These are phyloP conservation scores for Globisporangium polare DNA, from an alignment of 352 stramenopile species.

Conservation along the genomic window DNA sequence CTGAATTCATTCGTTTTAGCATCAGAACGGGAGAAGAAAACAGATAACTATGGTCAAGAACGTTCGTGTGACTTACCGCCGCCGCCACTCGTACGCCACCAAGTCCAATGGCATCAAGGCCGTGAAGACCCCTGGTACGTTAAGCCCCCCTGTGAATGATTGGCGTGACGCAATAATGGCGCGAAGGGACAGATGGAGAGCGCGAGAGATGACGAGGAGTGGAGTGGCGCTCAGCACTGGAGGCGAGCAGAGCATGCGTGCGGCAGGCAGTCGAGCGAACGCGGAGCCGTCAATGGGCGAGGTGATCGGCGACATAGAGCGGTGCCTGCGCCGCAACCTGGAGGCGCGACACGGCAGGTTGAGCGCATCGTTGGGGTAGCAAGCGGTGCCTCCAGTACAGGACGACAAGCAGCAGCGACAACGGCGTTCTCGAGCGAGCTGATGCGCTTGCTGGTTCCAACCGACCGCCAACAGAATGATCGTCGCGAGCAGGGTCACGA, in stretches of 20 bases:
- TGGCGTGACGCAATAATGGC: neutral
- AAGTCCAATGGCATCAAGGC: conserved; percentile 91
- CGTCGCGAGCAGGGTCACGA: neutral
- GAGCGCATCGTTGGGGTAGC: neutral
- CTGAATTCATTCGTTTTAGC: conserved; percentile 36
- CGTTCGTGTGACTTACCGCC: conserved; percentile 93
- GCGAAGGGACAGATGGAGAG: neutral
- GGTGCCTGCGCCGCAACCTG: too few species aligned
- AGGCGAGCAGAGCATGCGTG: neutral
- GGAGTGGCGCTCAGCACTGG: too few species aligned
- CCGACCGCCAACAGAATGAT: neutral
- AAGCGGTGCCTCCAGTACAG: neutral
- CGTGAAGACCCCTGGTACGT: conserved; percentile 95
- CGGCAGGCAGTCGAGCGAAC: neutral
- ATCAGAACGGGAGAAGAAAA: conserved; percentile 79
- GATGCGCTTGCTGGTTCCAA: too few species aligned
- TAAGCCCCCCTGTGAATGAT: neutral
- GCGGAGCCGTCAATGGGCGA: neutral
- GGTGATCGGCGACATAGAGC: neutral
- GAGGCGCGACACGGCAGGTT: neutral
- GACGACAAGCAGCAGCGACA: neutral
- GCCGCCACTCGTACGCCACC: conserved; percentile 97
- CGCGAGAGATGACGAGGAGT: neutral
- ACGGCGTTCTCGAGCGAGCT: too few species aligned
- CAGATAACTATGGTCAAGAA: conserved; percentile 90